Conservation (phyloP, 768 basidiomycete species). For the Boletellus sp. region DNA sequence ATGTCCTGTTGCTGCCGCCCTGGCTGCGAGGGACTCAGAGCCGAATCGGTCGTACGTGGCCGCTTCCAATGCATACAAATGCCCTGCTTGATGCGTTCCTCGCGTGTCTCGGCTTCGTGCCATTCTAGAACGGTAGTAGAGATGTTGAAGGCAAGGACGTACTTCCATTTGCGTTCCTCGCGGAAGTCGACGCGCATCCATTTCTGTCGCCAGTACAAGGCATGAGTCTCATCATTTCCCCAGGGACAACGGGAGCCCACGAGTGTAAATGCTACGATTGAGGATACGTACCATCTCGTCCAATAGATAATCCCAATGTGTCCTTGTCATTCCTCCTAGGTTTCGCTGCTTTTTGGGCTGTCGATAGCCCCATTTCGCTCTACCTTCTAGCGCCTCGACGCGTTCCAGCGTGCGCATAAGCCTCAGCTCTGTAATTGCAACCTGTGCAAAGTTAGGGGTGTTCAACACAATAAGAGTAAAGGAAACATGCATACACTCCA, state of each 20-base stretch:
- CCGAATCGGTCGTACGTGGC: constrained; percentile 32
- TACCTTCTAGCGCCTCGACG: constrained; percentile 78
- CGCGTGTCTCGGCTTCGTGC: constrained; percentile 68
- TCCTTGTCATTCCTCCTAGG: constrained; percentile 68
- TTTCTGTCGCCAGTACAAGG: constrained; percentile 50
- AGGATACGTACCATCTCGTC: constrained; percentile 82
- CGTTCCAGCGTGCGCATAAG: constrained; percentile 78
- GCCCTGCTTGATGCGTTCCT: constrained; percentile 61
- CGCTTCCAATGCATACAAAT: constrained; percentile 66
- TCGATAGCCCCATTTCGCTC: constrained; percentile 84
- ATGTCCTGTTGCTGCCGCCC: constrained; percentile 30
- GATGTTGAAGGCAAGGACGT: constrained; percentile 76
- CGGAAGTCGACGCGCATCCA: constrained; percentile 97
- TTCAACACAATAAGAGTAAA: neutral
- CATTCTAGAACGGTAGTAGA: constrained; percentile 83
- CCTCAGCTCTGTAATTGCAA: constrained; percentile 76
- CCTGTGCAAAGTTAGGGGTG: constrained; percentile 36
- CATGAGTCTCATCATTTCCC: constrained; percentile 7
- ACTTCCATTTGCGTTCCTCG: constrained; percentile 92
- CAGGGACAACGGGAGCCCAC: neutral
- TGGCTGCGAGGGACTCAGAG: constrained; percentile 22
- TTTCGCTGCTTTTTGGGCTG: constrained; percentile 94
- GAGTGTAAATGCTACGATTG: neutral
- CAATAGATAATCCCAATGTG: constrained; percentile 93
- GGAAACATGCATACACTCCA: constrained; percentile 63